Percentiles rank a stretch among this genome's conserved stretches.
Evolutionary conservation across 192 early-diverging fungal genomes (phyloP).

Genomic region (Umbelopsis vinacea): DNA sequence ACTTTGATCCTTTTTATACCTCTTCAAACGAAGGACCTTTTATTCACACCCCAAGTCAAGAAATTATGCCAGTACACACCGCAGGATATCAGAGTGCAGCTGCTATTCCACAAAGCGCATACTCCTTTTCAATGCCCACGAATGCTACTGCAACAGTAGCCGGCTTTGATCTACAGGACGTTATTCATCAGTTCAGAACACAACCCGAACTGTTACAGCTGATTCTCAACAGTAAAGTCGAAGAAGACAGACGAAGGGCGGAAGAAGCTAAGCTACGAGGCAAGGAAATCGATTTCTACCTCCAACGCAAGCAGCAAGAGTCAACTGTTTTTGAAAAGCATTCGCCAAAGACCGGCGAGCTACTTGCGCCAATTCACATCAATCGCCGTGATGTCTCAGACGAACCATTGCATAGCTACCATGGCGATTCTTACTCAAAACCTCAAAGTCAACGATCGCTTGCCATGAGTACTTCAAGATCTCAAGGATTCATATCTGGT

Average conservation of each 20-base stretch:
- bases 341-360: neutral
- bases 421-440: neutral
- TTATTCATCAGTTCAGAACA: slow-evolving; percentile 49
- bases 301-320: slow-evolving; percentile 40
- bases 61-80: slow-evolving; percentile 7
- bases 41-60: neutral
- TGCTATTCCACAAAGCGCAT: neutral
- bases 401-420: neutral
- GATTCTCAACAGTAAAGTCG: slow-evolving; percentile 59
- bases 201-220: slow-evolving; percentile 60
- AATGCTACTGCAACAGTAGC: slow-evolving; percentile 5
- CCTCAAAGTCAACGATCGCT: neutral
- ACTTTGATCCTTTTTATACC: neutral
- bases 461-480: neutral
- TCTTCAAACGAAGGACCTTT: neutral
- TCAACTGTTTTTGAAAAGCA: neutral
- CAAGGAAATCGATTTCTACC: slow-evolving; percentile 52
- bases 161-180: slow-evolving; percentile 50
- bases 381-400: neutral
- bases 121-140: neutral
- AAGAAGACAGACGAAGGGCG: slow-evolving; percentile 58
- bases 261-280: slow-evolving; percentile 61
- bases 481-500: neutral
- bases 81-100: neutral
- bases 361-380: neutral